A percentile compares a stretch with the other conserved stretches of the same genome.
Conservation (phyloP, 495 filamentous ascomycete species). For the Friedmanniomyces simplex region DNA sequence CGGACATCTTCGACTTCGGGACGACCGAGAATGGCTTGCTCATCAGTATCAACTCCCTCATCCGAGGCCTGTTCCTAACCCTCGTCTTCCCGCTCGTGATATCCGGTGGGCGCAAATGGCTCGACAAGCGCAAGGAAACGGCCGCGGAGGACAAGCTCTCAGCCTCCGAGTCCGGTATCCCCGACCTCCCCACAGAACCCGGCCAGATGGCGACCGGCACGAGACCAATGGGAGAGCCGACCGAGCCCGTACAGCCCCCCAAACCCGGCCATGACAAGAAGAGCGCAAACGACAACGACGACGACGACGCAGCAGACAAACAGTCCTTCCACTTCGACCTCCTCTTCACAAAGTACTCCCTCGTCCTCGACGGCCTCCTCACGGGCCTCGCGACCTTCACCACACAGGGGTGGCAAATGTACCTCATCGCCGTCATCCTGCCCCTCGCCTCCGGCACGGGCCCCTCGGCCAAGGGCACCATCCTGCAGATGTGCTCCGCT, state of each 20-base stretch:
- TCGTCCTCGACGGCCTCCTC: constrained; percentile 42
- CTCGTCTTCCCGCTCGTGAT: constrained; percentile 48
- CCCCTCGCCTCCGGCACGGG: constrained; percentile 47
- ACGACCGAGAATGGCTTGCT: constrained; percentile 44
- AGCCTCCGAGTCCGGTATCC: constrained; percentile 2
- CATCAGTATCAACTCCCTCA: constrained; percentile 42
- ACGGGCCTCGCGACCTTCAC: constrained; percentile 43
- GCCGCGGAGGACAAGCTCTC: background rate
- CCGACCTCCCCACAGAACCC: constrained; percentile 14
- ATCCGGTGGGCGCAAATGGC: constrained; percentile 37
- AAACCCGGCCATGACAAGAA: too few relatives aligned
- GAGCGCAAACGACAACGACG: too few relatives aligned
- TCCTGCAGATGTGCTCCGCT: constrained; percentile 43
- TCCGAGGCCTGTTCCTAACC: constrained; percentile 45
- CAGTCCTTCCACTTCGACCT: constrained; percentile 44
- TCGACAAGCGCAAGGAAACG: constrained; percentile 21
- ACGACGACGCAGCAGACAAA: too few relatives aligned
- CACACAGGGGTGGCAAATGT: constrained; percentile 44
- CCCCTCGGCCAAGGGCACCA: constrained; percentile 47
- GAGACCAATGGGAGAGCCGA: constrained; percentile 24
- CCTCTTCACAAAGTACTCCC: constrained; percentile 42
- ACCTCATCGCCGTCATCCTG: constrained; percentile 38
- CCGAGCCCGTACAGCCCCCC: constrained; percentile 35
- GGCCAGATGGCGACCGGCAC: constrained; percentile 9
- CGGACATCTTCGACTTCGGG: constrained; percentile 42